Evolutionary conservation across 83 land plant species (phyloP), one percentile per base, ranked within the genome.

Genomic region (Larix sibirica): DNA sequence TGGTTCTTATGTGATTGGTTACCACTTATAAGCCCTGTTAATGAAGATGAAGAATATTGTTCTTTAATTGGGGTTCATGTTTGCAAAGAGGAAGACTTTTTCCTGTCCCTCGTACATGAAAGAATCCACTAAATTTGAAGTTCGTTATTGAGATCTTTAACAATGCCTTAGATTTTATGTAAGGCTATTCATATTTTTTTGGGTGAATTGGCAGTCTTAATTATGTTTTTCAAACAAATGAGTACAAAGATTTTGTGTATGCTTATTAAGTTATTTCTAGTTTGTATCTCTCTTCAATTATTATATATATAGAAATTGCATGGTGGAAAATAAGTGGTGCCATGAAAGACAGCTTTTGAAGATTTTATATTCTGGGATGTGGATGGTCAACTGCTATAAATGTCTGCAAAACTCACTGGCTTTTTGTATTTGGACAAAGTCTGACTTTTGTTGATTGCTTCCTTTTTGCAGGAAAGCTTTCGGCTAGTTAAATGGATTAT

Each of bases 401-500:
- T 20, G 5, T 59, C 65, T 62, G 14, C 23, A 6, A 62, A 14
- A 31, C 21, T 68, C 76, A 62, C 77, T 47, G 36, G 24, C 67
- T 66, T 23, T 20, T 64, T 12, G 38, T 21, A 61, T 58, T 42
- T 44, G 36, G 21, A 59, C 62, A 14, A 7, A 23, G 14, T 70
- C 59, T 73, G 56, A 73, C 77, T 73, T 42, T 21, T 73, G 9
- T 42, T 54, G 79, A 79, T 28, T 83, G 23, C 50, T 56, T 23
- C 68, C 14, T 44, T 44, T 62, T 69, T 68, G 71, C 85, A 92
- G 94, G 86, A 18, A 54, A 88, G 86, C 59, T 62, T 82, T 44
- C 79, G 83, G 17, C 59, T 87, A 81, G 88, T 92, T 36, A 47
- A 83, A 13, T 76, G 82, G 26, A 90, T 89, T 87, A 79, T 86